Evolutionary conservation across 1,284 basidiomycete genomes (phyloP).

Genomic region (Ceratobasidium sp.): DNA sequence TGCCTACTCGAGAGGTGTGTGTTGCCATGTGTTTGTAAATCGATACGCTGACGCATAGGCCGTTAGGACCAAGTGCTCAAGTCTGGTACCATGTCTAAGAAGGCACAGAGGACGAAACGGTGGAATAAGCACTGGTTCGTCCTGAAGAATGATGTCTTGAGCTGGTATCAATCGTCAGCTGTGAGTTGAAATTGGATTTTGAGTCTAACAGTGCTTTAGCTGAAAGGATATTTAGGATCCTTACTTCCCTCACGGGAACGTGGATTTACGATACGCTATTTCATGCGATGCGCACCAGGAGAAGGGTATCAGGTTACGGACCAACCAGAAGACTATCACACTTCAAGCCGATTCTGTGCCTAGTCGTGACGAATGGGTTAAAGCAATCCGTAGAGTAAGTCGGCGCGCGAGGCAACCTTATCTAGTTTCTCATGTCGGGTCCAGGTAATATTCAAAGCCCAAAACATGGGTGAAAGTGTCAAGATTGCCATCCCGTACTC

Average conservation of each 20-base stretch:
- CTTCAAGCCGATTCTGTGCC: constrained; percentile 83
- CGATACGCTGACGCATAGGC: not conserved
- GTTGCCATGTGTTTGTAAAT: not conserved
- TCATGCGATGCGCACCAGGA: constrained; percentile 83
- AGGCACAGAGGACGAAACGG: constrained; percentile 84
- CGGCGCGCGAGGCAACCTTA: not conserved
- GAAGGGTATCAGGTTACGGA: constrained; percentile 81
- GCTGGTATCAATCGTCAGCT: constrained; percentile 94
- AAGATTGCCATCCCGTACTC: constrained; percentile 96
- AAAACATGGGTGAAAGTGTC: constrained; percentile 95
- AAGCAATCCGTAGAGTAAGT: constrained; percentile 83
- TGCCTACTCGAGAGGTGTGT: constrained; percentile 85
- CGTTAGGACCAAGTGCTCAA: constrained; percentile 85
- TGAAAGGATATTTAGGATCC: constrained; percentile 72
- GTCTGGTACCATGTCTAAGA: constrained; percentile 86
- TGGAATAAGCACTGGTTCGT: constrained; percentile 96
- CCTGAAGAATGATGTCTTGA: constrained; percentile 91
- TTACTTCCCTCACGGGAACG: constrained; percentile 95
- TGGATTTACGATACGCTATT: constrained; percentile 92
- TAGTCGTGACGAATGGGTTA: constrained; percentile 92
- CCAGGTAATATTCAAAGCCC: constrained; percentile 85
- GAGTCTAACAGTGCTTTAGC: not conserved
- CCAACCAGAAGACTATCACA: constrained; percentile 79
- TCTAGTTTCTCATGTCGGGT: not conserved
- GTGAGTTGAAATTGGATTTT: constrained; percentile 61